A percentile compares a stretch with the other conserved stretches of the same genome.
phyloP scores from a whole-genome alignment of 2,329 filamentous ascomycete genomes.

The Xylaria multiplex region DNA sequence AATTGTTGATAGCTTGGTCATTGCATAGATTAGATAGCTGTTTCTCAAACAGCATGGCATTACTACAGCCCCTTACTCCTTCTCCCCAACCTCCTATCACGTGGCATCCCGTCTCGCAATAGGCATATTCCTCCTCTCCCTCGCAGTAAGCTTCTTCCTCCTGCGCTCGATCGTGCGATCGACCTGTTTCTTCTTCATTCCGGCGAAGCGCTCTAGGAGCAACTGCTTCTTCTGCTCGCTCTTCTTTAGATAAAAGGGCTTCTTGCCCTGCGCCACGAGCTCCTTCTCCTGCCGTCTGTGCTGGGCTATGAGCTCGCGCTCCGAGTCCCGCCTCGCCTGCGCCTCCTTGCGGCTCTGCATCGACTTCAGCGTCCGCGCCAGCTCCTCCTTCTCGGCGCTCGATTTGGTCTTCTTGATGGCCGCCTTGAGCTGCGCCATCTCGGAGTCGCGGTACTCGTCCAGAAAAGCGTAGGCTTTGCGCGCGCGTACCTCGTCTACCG shows the following conservation, averaged over 20 bases:
- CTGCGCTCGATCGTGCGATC: slow-evolving; percentile 86
- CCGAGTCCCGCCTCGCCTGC: slow-evolving; percentile 73
- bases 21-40: not conserved
- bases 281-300: slow-evolving; percentile 88
- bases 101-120: slow-evolving; percentile 55
- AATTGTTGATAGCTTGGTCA: not conserved
- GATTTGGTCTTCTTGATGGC: slow-evolving; percentile 68
- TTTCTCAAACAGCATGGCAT: not conserved
- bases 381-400: slow-evolving; percentile 57
- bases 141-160: slow-evolving; percentile 86
- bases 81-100: not conserved
- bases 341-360: slow-evolving; percentile 83
- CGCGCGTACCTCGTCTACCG: slow-evolving; percentile 66
- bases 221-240: slow-evolving; percentile 89
- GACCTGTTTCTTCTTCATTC: slow-evolving; percentile 85
- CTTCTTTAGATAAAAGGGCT: slow-evolving; percentile 92
- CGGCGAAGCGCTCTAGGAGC: slow-evolving; percentile 79
- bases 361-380: slow-evolving; percentile 78
- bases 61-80: not conserved
- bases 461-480: slow-evolving; percentile 87
- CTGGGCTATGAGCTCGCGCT: slow-evolving; percentile 74
- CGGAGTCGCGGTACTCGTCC: slow-evolving; percentile 83
- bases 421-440: slow-evolving; percentile 78
- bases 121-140: slow-evolving; percentile 83
- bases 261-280: slow-evolving; percentile 86